Evolutionary conservation across 306 rosid genomes (phyloP), one percentile per base, ranked within the genome.

Genomic region (Pyrus bretschneideri): DNA sequence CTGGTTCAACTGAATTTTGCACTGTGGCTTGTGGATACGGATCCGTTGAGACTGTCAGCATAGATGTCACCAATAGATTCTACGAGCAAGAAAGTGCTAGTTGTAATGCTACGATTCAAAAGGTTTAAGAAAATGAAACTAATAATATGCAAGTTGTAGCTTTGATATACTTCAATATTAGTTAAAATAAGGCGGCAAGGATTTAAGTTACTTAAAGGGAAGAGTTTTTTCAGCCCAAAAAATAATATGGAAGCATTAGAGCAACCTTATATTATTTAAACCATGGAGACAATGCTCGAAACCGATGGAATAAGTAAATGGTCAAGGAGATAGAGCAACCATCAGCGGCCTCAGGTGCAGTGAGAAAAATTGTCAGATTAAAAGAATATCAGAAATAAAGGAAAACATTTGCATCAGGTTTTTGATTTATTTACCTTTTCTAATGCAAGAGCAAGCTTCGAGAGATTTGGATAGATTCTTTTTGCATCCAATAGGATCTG

Each of bases 41-140:
- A 63, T 88, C 97, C 15, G 83, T 61, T 69, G 87, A 79, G 76
- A 86, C 76, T 57, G 85, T 72, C 76, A 95, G 81, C 52, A 88
- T 91, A 51, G 97, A 89, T 21, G 99, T 95, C 86, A 92, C 99
- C 79, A 85, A 85, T 65, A 95, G 85, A 84, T 90, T 95, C 99
- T 95, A 60, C 88, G 88, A 54, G 74, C 52, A 76, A 76, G 65
- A 76, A 46, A 84, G 70, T 15, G 55, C 54, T 60, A 54, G 72
- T 29, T 61, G 66, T 58, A 66, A 75, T 27, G 45, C 62, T 31
- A 31, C 44, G n/a, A 27, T 5, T 60, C n/a, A 27, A 40, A 33
- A 4, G 55, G 10, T 62, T 18, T n/a, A 23, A 33, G 42, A 67
- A 76, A 31, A 35, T 4, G 42, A 38, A 38, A 38, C 42, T 38